Conservation (phyloP, 2,329 filamentous ascomycete genomes). For the Nemania sp. region DNA sequence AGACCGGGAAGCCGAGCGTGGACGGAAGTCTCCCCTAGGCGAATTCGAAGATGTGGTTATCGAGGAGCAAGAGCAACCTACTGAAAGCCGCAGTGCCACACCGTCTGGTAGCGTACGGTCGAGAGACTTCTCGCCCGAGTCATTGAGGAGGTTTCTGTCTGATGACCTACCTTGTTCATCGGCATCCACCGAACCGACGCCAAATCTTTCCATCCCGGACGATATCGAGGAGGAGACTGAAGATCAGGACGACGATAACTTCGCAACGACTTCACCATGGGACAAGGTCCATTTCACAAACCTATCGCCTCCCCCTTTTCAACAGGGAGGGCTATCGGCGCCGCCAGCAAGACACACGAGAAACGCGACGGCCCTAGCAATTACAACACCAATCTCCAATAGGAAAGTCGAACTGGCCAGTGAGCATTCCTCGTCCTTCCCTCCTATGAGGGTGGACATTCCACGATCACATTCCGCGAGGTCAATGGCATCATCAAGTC, state of each 20-base stretch:
- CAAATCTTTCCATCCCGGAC: conserved; percentile 48
- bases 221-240: conserved; percentile 57
- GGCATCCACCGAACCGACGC: conserved; percentile 41
- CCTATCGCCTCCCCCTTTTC: conserved; percentile 59
- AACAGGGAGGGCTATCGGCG: conserved; percentile 45
- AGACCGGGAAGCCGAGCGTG: conserved; percentile 43
- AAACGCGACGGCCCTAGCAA: conserved; percentile 29
- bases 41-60: conserved; percentile 37
- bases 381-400: conserved; percentile 9
- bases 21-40: conserved; percentile 35
- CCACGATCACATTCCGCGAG: conserved; percentile 38
- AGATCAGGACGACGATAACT: conserved; percentile 66
- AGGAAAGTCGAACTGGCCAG: conserved; percentile 27
- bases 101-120: conserved; percentile 51
- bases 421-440: not conserved
- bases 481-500: conserved; percentile 37
- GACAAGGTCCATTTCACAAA: conserved; percentile 52
- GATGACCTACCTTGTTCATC: conserved; percentile 48
- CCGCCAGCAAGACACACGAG: conserved; percentile 30
- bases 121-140: conserved; percentile 61
- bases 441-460: conserved; percentile 28
- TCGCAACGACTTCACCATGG: conserved; percentile 56
- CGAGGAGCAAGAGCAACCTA: conserved; percentile 35
- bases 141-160: conserved; percentile 55
- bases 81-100: conserved; percentile 41